These are phyloP conservation scores for Leucoagaricus sp. DNA, from an alignment of 1,284 basidiomycete genomes.

Conservation along the genomic window DNA sequence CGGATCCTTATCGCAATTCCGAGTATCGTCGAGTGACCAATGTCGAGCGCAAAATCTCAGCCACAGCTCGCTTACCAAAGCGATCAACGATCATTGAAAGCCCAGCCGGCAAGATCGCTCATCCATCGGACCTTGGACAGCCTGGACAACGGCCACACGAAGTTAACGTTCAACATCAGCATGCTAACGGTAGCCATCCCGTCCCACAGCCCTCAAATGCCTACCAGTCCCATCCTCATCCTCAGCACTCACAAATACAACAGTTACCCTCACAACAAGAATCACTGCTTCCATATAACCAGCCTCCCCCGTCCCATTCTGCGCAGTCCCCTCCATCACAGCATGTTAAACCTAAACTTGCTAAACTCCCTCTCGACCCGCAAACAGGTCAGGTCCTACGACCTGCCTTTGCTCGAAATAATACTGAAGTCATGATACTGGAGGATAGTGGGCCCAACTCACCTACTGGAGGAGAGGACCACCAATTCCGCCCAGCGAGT, in stretches of 20 bases:
- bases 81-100: slow-evolving; percentile 96
- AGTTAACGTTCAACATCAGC: background rate
- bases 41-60: slow-evolving; percentile 93
- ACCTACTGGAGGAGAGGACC: slow-evolving; percentile 48
- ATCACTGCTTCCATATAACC: slow-evolving; percentile 12
- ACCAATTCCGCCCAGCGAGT: slow-evolving; percentile 4
- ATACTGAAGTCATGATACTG: slow-evolving; percentile 88
- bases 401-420: slow-evolving; percentile 78
- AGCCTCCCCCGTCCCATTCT: slow-evolving; percentile 29
- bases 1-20: slow-evolving; percentile 82
- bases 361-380: slow-evolving; percentile 30
- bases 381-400: slow-evolving; percentile 59
- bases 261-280: slow-evolving; percentile 28
- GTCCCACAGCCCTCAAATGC: slow-evolving; percentile 39
- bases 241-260: slow-evolving; percentile 13
- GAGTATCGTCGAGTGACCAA: slow-evolving; percentile 92
- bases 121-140: slow-evolving; percentile 54
- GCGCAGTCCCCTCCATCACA: slow-evolving; percentile 32
- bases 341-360: slow-evolving; percentile 32
- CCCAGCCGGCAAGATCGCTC: slow-evolving; percentile 87
- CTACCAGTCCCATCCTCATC: slow-evolving; percentile 27
- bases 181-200: slow-evolving; percentile 34
- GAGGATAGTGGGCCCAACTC: slow-evolving; percentile 79
- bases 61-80: slow-evolving; percentile 89
- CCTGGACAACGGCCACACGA: slow-evolving; percentile 31